Conservation (phyloP, 2,329 filamentous ascomycete species). For the Corinectria fuckeliana region DNA sequence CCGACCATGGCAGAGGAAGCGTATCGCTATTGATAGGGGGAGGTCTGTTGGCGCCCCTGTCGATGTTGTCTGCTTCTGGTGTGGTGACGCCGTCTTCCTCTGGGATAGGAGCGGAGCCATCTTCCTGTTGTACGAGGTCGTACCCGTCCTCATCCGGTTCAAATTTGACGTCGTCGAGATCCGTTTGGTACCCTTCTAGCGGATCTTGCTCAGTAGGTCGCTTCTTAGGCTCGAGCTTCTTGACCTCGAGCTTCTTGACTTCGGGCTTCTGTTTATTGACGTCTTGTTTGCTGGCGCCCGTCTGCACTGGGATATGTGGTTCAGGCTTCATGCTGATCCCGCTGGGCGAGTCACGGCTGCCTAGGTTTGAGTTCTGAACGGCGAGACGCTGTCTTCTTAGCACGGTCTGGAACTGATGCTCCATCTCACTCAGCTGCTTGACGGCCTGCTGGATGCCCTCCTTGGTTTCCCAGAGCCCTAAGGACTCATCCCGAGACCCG, state of each 20-base stretch:
- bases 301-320: neutral
- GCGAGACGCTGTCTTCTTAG: slow-evolving; percentile 55
- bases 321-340: slow-evolving; percentile 15
- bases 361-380: slow-evolving; percentile 51
- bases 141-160: too few species aligned
- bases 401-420: slow-evolving; percentile 50
- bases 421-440: slow-evolving; percentile 57
- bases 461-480: slow-evolving; percentile 21
- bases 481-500: neutral
- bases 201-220: slow-evolving; percentile 27
- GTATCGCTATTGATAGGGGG: slow-evolving; percentile 84
- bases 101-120: too few species aligned
- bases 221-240: slow-evolving; percentile 10
- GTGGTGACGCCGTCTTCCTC: too few species aligned
- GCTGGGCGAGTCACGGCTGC: neutral
- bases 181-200: slow-evolving; percentile 31
- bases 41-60: slow-evolving; percentile 58
- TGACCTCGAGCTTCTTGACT: too few species aligned
- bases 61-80: slow-evolving; percentile 32
- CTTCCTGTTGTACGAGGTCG: too few species aligned
- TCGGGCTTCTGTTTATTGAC: slow-evolving; percentile 12
- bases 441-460: slow-evolving; percentile 48
- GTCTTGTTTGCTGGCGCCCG: neutral
- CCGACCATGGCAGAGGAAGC: slow-evolving; percentile 89
- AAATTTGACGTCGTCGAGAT: slow-evolving; percentile 32